Evolutionary conservation across 1,139 yeast species (phyloP), one percentile per base, ranked within the genome.

Genomic region (Taiozyma sp.): DNA sequence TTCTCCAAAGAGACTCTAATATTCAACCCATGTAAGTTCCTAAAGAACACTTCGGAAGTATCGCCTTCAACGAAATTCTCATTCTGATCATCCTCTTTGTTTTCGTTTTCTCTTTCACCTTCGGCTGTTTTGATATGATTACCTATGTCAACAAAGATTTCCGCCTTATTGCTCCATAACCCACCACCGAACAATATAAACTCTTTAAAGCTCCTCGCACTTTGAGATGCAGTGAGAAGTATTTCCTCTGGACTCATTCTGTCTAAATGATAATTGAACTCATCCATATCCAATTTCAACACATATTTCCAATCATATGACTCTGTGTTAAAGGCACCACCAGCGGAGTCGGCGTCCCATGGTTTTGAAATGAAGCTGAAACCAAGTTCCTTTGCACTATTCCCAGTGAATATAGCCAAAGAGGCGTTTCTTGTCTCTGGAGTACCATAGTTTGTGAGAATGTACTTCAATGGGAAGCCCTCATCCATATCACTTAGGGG

Each of bases 381-480:
- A 1, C 50, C 50, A 42, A 48, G 24, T 39, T 48, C 48, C 10
- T 34, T 28, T 13, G 22, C 44, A 29, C 42, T 45, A 24, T 48
- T 45, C 21, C 50, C 50, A 14, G 46, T 39, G 34, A 45, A 48
- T 2, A 48, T 39, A 4, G 50, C 48, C 26, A 48, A n/a, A 13
- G 48, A 26, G 10, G 40, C 32, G 37, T 48, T 42, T 46, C 45
- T 46, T 14, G 42, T 24, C 8, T 43, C 24, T 16, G 37, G n/a
- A 16, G 19, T 44, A 21, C 45, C 45, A 30, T 45, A 48, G 22
- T 24, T 42, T 2, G 29, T 8, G 29, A 24, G 35, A 6, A 48
- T 13, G 32, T 48, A 48, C 13, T 42, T 42, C 21, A 45, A 45
- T 21, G 42, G 42, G 30, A 45, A 48, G n/a, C 24, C 44, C 1